phyloP scores from a whole-genome alignment of 2,329 filamentous ascomycete species.

The Ophiostoma novo-ulmi region DNA sequence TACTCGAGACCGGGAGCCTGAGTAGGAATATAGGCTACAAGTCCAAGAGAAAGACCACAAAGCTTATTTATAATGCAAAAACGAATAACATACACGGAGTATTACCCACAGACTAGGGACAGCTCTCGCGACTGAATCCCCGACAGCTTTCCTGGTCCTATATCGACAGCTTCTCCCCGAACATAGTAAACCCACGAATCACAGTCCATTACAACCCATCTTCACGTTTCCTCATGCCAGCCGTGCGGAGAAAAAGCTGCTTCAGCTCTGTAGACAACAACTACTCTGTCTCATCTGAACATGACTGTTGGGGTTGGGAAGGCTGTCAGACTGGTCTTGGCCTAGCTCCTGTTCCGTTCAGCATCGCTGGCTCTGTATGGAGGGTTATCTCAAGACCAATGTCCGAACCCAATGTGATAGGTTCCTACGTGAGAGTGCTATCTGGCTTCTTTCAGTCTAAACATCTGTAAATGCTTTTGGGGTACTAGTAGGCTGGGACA shows the following conservation, averaged over 20 bases:
- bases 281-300: not conserved
- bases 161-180: not conserved
- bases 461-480: not conserved
- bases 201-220: not conserved
- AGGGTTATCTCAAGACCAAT: not conserved
- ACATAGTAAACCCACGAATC: conserved; percentile 8
- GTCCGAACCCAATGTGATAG: conserved; percentile 1
- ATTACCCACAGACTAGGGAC: not conserved
- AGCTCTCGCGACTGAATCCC: not conserved
- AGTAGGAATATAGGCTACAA: not conserved
- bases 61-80: conserved; percentile 7
- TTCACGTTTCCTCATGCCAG: not conserved
- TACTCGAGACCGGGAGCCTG: not conserved
- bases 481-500: not conserved
- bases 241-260: conserved; percentile 8
- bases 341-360: not conserved
- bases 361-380: conserved; percentile 1
- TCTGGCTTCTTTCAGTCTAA: not conserved
- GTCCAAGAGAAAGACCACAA: not conserved
- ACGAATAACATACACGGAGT: not conserved
- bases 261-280: not conserved
- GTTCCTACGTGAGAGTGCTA: not conserved
- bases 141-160: not conserved
- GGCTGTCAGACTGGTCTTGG: not conserved
- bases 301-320: not conserved